phyloP scores from a whole-genome alignment of 306 rosid genomes.

The Pyrus bretschneideri region DNA sequence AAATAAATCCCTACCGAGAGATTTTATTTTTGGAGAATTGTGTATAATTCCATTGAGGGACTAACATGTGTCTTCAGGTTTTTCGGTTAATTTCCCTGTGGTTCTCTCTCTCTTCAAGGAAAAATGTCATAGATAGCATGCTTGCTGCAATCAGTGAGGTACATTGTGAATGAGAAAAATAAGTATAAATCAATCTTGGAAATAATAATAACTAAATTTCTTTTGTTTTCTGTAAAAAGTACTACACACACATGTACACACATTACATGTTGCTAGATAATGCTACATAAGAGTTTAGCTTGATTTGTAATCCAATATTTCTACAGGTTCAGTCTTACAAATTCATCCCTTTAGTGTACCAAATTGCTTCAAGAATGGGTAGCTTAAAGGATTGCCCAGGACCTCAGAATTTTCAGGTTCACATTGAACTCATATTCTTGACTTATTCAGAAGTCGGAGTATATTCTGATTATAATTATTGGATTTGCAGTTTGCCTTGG shows the following conservation, averaged over 20 bases:
- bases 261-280: not conserved
- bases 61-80: constrained; percentile 53
- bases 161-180: not conserved
- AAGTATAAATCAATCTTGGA: not conserved
- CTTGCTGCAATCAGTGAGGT: constrained; percentile 70
- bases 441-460: not conserved
- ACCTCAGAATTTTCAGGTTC: constrained; percentile 75
- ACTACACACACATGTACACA: not conserved
- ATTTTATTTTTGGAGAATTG: not conserved
- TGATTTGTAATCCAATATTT: not conserved
- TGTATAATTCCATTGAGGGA: constrained; percentile 12
- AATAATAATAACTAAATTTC: not conserved
- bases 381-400: constrained; percentile 71
- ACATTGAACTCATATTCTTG: constrained; percentile 5
- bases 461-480: constrained; percentile 7
- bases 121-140: constrained; percentile 66
- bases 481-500: constrained; percentile 76
- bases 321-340: constrained; percentile 89
- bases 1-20: not conserved
- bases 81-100: constrained; percentile 84
- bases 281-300: not conserved
- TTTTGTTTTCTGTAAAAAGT: not conserved
- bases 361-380: constrained; percentile 98
- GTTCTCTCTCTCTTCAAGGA: constrained; percentile 65
- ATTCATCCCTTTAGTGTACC: constrained; percentile 80